A percentile compares a stretch with the other conserved stretches of the same genome.
Conservation (phyloP, 2,329 filamentous ascomycete genomes). For the Emmonsiellopsis sp. region DNA sequence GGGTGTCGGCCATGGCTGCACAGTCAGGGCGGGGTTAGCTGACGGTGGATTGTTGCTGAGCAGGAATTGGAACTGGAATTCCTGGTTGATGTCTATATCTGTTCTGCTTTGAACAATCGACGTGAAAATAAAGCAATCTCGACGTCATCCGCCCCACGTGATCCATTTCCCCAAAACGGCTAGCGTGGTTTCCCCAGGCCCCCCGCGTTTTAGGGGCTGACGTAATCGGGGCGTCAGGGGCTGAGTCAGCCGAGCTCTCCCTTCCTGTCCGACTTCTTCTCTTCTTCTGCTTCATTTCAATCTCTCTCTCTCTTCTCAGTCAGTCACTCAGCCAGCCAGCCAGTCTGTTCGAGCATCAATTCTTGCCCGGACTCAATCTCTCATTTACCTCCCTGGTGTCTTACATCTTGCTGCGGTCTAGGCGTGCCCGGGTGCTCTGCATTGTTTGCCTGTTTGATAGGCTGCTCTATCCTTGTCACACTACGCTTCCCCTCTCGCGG, state of each 20-base stretch:
- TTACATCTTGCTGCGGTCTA: not conserved
- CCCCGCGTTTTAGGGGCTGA: slow-evolving; percentile 14
- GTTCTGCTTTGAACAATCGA: too few species aligned
- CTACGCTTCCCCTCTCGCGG: not conserved
- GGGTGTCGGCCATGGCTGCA: slow-evolving; percentile 30
- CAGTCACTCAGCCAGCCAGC: not conserved
- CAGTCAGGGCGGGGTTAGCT: not conserved
- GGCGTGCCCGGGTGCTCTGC: not conserved
- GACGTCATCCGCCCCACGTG: slow-evolving; percentile 3
- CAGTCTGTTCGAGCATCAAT: not conserved
- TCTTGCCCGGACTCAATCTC: not conserved
- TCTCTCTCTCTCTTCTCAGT: slow-evolving; percentile 1
- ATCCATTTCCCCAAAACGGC: not conserved
- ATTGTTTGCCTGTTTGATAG: too few species aligned
- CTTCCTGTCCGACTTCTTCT: not conserved
- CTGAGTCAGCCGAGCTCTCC: not conserved
- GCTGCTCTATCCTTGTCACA: too few species aligned
- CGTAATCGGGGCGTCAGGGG: not conserved
- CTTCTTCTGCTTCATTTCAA: not conserved
- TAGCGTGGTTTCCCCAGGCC: slow-evolving; percentile 1
- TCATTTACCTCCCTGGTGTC: not conserved
- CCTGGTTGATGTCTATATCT: too few species aligned
- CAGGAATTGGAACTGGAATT: too few species aligned
- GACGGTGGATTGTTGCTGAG: not conserved
- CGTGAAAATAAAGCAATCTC: too few species aligned